Percentiles rank a stretch among this genome's conserved stretches.
phyloP scores from a whole-genome alignment of 257 asterid genomes.

The Primulina huaijiensis region DNA sequence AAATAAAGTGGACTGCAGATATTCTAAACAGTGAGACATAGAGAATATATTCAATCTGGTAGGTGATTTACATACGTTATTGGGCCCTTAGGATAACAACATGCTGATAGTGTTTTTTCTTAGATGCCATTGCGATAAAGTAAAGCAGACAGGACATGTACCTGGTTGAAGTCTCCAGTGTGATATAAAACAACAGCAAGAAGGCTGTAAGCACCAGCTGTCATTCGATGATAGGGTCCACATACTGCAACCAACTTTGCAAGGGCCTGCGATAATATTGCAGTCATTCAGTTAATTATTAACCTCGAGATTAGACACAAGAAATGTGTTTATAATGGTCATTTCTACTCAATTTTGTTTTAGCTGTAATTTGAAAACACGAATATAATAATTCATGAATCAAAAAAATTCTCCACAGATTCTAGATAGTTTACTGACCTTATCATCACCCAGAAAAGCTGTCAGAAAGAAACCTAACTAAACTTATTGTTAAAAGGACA shows the following conservation, averaged over 20 bases:
- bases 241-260: constrained; percentile 92
- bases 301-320: constrained; percentile 8
- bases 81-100: background rate
- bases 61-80: constrained; percentile 19
- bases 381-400: background rate
- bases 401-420: background rate
- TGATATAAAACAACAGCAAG: constrained; percentile 94
- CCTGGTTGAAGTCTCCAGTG: constrained; percentile 98
- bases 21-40: constrained; percentile 17
- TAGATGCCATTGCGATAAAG: constrained; percentile 23
- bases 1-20: constrained; percentile 25
- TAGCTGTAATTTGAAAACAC: constrained; percentile 2
- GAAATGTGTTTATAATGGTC: constrained; percentile 8
- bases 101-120: background rate
- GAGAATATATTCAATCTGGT: constrained; percentile 9
- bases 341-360: constrained; percentile 13
- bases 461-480: constrained; percentile 11
- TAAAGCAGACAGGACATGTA: constrained; percentile 28
- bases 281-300: constrained; percentile 15
- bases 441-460: constrained; percentile 15
- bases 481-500: constrained; percentile 1
- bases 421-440: constrained; percentile 20
- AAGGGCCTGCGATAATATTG: constrained; percentile 56
- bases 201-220: constrained; percentile 97
- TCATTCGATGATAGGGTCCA: constrained; percentile 94